These are phyloP conservation scores for Flaveria ramosissima DNA, from an alignment of 129 eudicot species.

Conservation along the genomic window DNA sequence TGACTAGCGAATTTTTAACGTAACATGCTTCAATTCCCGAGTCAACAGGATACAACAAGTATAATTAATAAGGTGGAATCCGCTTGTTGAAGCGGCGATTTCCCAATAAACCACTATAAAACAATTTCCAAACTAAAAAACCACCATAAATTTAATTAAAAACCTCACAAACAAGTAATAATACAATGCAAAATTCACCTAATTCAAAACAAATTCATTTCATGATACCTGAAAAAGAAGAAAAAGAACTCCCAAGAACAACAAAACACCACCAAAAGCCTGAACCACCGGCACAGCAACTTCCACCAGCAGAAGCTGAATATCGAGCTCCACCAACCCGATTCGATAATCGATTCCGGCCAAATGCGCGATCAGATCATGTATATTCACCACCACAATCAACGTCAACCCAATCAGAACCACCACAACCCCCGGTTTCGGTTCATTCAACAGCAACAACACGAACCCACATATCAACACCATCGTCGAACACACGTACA, in stretches of 20 bases:
- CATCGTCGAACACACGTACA: constrained; percentile 62
- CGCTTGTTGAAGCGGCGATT: too few species aligned
- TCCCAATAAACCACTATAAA: too few species aligned
- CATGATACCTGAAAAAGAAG: constrained; percentile 64
- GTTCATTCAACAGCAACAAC: constrained; percentile 52
- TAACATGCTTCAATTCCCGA: too few species aligned
- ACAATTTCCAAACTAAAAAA: too few species aligned
- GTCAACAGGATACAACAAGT: too few species aligned
- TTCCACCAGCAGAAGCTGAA: constrained; percentile 76
- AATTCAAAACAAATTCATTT: too few species aligned
- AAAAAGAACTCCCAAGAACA: constrained; percentile 57
- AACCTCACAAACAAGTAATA: too few species aligned
- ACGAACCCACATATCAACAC: constrained; percentile 60
- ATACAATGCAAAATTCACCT: too few species aligned
- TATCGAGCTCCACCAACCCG: constrained; percentile 54
- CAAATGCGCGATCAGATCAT: constrained; percentile 85
- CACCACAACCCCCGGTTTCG: constrained; percentile 58
- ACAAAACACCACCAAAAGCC: constrained; percentile 53
- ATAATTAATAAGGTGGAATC: too few species aligned
- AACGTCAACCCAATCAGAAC: constrained; percentile 47
- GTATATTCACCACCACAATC: constrained; percentile 54
- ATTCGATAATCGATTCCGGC: constrained; percentile 73
- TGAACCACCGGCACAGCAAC: constrained; percentile 71
- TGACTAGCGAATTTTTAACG: too few species aligned
- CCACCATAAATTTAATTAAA: too few species aligned